Evolutionary conservation across 805 yeast genomes (phyloP).

Genomic region (Saccharomyces jurei): DNA sequence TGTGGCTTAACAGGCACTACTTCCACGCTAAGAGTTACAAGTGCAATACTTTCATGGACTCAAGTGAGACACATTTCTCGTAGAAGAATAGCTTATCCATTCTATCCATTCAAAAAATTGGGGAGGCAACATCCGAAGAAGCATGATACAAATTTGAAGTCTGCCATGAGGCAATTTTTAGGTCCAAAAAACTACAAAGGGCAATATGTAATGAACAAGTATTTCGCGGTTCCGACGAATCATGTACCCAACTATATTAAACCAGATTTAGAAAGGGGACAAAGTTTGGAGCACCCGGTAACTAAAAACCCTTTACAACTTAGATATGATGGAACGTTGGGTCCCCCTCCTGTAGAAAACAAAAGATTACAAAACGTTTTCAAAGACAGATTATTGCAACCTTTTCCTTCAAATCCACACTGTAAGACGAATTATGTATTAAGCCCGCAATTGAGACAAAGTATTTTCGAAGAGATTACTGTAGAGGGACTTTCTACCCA

Average conservation of each 20-base stretch:
- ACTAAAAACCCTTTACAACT: constrained; percentile 27
- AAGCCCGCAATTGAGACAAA: constrained; percentile 48
- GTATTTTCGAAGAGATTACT: constrained; percentile 49
- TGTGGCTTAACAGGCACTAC: neutral
- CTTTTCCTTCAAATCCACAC: constrained; percentile 71
- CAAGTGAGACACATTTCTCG: constrained; percentile 42
- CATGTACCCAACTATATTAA: constrained; percentile 68
- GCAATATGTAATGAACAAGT: constrained; percentile 68
- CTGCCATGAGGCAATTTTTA: constrained; percentile 62
- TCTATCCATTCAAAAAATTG: constrained; percentile 38
- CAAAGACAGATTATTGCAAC: constrained; percentile 39
- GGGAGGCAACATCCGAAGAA: constrained; percentile 34
- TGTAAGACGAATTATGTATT: constrained; percentile 62
- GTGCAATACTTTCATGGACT: neutral
- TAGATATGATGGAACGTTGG: constrained; percentile 16
- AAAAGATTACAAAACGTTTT: constrained; percentile 6
- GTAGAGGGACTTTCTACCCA: constrained; percentile 52
- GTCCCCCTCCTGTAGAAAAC: constrained; percentile 6
- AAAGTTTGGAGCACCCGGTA: constrained; percentile 29
- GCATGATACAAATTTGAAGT: constrained; percentile 47
- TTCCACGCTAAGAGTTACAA: neutral
- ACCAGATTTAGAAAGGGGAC: constrained; percentile 42
- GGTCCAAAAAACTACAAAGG: constrained; percentile 84
- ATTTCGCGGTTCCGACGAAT: constrained; percentile 56
- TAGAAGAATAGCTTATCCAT: constrained; percentile 48